phyloP scores from a whole-genome alignment of 768 basidiomycete species.

The Tylopilus rubrobrunneus region DNA sequence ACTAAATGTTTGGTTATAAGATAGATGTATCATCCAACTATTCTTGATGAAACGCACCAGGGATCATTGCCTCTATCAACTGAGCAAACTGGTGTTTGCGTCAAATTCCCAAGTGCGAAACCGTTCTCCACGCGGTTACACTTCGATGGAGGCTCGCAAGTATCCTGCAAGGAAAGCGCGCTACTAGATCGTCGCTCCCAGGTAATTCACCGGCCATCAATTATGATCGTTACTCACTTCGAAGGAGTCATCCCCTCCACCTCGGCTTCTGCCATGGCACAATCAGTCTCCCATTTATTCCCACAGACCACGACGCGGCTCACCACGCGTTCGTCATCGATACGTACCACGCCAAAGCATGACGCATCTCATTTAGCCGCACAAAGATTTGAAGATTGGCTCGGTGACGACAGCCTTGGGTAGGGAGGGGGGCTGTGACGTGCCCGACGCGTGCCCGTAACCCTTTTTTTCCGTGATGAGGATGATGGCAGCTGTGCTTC shows the following conservation, averaged over 20 bases:
- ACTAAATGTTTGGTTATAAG: background rate
- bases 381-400: conserved; percentile 17
- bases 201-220: background rate
- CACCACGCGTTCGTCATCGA: conserved; percentile 4
- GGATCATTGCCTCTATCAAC: background rate
- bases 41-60: conserved; percentile 6
- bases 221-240: background rate
- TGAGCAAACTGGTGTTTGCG: background rate
- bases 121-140: background rate
- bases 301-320: background rate
- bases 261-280: conserved; percentile 7
- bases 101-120: background rate
- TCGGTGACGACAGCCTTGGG: background rate
- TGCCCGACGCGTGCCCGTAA: conserved; percentile 10
- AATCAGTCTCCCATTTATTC: background rate
- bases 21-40: background rate
- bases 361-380: conserved; percentile 19
- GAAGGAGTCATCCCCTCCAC: background rate
- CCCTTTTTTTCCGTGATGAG: background rate
- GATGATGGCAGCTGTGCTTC: background rate
- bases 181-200: background rate
- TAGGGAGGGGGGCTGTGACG: conserved; percentile 9
- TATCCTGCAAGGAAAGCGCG: conserved; percentile 1
- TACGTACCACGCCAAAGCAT: conserved; percentile 15
- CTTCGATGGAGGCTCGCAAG: background rate